Evolutionary conservation across 2,329 filamentous ascomycete species (phyloP), one percentile per base, ranked within the genome.

Genomic region (Aciculosporium take): DNA sequence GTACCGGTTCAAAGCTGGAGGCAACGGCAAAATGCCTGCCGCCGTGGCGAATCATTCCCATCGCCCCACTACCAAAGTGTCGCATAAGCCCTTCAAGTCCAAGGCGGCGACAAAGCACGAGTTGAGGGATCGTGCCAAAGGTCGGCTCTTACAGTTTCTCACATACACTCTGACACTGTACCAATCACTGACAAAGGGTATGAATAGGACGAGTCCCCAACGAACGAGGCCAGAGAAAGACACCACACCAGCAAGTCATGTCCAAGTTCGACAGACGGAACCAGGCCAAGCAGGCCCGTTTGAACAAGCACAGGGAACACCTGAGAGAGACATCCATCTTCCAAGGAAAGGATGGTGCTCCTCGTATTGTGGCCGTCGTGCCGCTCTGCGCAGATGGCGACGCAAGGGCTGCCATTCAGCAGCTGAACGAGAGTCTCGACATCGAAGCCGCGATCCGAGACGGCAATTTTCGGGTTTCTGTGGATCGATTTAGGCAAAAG

Each of bases 181-280:
- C 12, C 13, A 28, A 20, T 5, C 18, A 15, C 39, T 40, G 18
- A 40, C 24, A 10, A 15, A n/a, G 8, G 39, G 13, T 6, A 15
- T 17, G 3, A 21, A 28, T 23, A 91, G 85, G 88, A 57, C 91
- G 91, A 62, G 73, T 89, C 38, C 80, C 71, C 42, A 67, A 76
- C 54, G 84, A 94, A 56, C 76, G 72, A 53, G 80, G 81, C 46
- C 69, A 71, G 53, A 79, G 89, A 56, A 93, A 85, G 62, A 94
- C 89, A 13, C 85, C 85, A 42, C 86, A 94, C 60, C 91, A 98
- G 60, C 86, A 94, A 66, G 77, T 95, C 65, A 89, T 95, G 84
- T 94, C 87, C 45, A 98, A 96, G 65, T 75, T 98, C 60, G 87
- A 94, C 63, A 82, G 91, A 45, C 80, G 86, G 53, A 96, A 98